These are phyloP conservation scores for Amanita molliuscula DNA, from an alignment of 768 basidiomycete species.

Conservation along the genomic window DNA sequence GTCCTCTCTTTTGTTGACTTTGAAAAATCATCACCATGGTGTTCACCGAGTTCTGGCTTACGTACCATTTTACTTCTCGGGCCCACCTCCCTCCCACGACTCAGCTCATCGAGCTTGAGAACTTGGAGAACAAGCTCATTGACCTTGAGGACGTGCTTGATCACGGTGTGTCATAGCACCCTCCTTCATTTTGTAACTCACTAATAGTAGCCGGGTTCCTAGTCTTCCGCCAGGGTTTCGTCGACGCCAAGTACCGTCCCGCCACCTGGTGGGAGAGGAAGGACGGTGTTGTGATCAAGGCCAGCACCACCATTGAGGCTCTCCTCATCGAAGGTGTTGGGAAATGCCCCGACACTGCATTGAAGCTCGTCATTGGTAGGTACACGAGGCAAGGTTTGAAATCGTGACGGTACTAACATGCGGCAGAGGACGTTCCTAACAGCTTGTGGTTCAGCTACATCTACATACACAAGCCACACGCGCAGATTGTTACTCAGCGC, in stretches of 20 bases:
- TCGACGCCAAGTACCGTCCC: conserved; percentile 32
- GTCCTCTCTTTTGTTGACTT: not conserved
- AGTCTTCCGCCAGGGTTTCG: conserved; percentile 35
- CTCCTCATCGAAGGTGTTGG: conserved; percentile 26
- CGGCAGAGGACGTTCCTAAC: conserved; percentile 27
- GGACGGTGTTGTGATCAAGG: conserved; percentile 25
- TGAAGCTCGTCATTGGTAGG: conserved; percentile 37
- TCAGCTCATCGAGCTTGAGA: conserved; percentile 37
- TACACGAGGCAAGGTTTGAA: not conserved
- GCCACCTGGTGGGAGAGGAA: conserved; percentile 34
- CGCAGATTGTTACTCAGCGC: conserved; percentile 29
- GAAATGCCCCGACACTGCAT: conserved; percentile 30
- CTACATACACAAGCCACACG: conserved; percentile 21
- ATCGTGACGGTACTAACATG: not conserved
- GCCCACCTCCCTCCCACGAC: conserved; percentile 28
- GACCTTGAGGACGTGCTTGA: conserved; percentile 42
- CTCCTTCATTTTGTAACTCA: conserved; percentile 7
- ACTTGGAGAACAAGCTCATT: conserved; percentile 25
- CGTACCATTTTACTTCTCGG: conserved; percentile 37
- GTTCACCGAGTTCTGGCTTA: conserved; percentile 34
- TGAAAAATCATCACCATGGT: not conserved
- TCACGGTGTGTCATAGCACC: conserved; percentile 18
- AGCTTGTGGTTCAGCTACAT: conserved; percentile 35
- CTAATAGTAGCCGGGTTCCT: conserved; percentile 11
- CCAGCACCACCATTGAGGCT: conserved; percentile 24